A percentile compares a stretch with the other conserved stretches of the same genome.
Evolutionary conservation across 768 basidiomycete species (phyloP).

Genomic region (Tulasnella calospora): DNA sequence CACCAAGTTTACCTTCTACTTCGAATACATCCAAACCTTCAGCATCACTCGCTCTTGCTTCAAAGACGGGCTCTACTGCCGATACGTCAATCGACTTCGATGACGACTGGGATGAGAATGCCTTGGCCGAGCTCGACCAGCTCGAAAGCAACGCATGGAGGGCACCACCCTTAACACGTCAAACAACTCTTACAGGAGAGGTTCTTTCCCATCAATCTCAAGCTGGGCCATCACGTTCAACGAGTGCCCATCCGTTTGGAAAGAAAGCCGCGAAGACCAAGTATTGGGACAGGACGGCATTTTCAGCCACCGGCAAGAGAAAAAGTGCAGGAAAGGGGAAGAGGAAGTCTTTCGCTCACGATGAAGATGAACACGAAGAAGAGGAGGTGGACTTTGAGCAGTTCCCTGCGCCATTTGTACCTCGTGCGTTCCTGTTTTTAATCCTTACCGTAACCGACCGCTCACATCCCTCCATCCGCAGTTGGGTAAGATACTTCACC

Average conservation of each 20-base stretch:
- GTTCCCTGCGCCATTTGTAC: conserved; percentile 72
- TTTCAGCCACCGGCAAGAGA: conserved; percentile 72
- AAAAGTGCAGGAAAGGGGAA: conserved; percentile 46
- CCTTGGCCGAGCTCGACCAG: conserved; percentile 32
- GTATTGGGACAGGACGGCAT: conserved; percentile 85
- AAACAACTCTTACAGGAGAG: conserved; percentile 23
- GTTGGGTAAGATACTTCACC: conserved; percentile 19
- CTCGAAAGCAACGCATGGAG: conserved; percentile 23
- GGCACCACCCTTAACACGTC: conserved; percentile 1
- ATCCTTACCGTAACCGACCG: neutral
- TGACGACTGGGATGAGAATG: conserved; percentile 46
- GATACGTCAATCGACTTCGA: conserved; percentile 32
- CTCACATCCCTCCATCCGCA: neutral
- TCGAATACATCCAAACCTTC: neutral
- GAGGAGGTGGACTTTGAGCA: conserved; percentile 71
- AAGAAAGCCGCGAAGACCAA: conserved; percentile 64
- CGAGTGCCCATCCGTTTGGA: conserved; percentile 39
- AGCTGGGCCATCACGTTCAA: neutral
- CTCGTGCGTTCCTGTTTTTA: conserved; percentile 45
- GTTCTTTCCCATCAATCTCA: neutral
- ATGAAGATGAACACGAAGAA: conserved; percentile 49
- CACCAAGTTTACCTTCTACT: conserved; percentile 28
- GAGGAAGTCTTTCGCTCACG: conserved; percentile 43
- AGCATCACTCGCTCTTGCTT: neutral
- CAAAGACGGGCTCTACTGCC: neutral